Evolutionary conservation across 257 asterid genomes (phyloP).

Genomic region (Fraxinus quadrangulata): DNA sequence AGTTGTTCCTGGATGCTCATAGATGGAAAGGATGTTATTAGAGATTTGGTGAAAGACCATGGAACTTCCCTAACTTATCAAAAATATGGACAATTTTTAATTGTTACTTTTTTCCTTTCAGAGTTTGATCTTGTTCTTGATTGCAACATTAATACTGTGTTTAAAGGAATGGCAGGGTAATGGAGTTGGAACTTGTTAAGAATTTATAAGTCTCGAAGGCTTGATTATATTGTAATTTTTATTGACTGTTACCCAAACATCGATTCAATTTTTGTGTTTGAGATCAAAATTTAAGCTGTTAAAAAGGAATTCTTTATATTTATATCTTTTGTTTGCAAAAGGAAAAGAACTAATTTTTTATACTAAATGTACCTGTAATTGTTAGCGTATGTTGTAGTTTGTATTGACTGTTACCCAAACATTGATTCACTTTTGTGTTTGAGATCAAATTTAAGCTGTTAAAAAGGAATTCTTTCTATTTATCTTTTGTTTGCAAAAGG

Average conservation of each 20-base stretch:
- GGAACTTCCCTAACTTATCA: too few species aligned
- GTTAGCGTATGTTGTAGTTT: not conserved
- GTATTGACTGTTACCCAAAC: not conserved
- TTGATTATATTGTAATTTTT: constrained; percentile 3
- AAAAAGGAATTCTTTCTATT: too few species aligned
- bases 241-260: not conserved
- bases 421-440: not conserved
- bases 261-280: not conserved
- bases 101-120: too few species aligned
- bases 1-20: not conserved
- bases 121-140: not conserved
- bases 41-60: not conserved
- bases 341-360: too few species aligned
- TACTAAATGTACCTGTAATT: not conserved
- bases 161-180: not conserved
- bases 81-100: too few species aligned
- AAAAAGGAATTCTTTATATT: too few species aligned
- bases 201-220: not conserved
- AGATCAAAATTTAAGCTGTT: not conserved
- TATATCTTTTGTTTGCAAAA: too few species aligned
- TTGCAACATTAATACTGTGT: not conserved
- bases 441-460: not conserved
- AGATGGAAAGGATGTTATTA: not conserved
- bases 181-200: constrained; percentile 5
- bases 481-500: too few species aligned